Evolutionary conservation across 2,329 filamentous ascomycete genomes (phyloP).

Genomic region (Epichloe brachyelytri): DNA sequence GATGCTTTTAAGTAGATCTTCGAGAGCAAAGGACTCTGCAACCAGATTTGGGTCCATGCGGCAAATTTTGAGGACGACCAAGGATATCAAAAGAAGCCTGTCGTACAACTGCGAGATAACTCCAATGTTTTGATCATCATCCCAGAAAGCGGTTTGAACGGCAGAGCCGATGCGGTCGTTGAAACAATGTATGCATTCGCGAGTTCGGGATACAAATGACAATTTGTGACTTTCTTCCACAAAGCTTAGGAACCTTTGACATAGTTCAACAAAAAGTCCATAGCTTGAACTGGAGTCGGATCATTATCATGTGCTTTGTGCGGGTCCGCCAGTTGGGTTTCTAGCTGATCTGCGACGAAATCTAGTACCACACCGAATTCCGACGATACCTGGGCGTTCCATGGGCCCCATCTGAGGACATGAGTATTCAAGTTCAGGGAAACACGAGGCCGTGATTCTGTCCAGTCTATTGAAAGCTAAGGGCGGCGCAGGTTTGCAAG

Average conservation of each 20-base stretch:
- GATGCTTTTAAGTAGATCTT: slow-evolving; percentile 33
- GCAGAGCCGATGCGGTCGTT: slow-evolving; percentile 16
- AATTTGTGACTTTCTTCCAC: slow-evolving; percentile 19
- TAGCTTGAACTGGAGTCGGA: slow-evolving; percentile 16
- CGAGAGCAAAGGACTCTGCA: slow-evolving; percentile 29
- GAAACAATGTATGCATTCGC: slow-evolving; percentile 31
- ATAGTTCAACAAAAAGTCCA: slow-evolving; percentile 36
- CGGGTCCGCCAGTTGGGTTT: slow-evolving; percentile 6
- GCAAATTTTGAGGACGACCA: slow-evolving; percentile 30
- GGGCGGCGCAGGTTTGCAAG: slow-evolving; percentile 19
- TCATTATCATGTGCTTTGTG: background rate
- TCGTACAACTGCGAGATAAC: slow-evolving; percentile 16
- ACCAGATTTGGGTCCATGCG: slow-evolving; percentile 19
- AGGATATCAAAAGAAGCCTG: slow-evolving; percentile 19
- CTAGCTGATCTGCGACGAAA: slow-evolving; percentile 37
- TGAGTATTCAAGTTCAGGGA: slow-evolving; percentile 36
- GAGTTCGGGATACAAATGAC: slow-evolving; percentile 29
- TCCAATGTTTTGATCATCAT: slow-evolving; percentile 1
- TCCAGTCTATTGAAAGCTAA: slow-evolving; percentile 10
- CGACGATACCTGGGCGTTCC: slow-evolving; percentile 46
- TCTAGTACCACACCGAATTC: slow-evolving; percentile 51
- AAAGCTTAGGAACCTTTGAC: slow-evolving; percentile 31
- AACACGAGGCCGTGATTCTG: slow-evolving; percentile 18
- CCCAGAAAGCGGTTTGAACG: slow-evolving; percentile 4
- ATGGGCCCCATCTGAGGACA: slow-evolving; percentile 39